Percentiles rank a stretch among this genome's conserved stretches.
phyloP scores from a whole-genome alignment of 2,329 filamentous ascomycete genomes.

The Nannizzia gypsea region DNA sequence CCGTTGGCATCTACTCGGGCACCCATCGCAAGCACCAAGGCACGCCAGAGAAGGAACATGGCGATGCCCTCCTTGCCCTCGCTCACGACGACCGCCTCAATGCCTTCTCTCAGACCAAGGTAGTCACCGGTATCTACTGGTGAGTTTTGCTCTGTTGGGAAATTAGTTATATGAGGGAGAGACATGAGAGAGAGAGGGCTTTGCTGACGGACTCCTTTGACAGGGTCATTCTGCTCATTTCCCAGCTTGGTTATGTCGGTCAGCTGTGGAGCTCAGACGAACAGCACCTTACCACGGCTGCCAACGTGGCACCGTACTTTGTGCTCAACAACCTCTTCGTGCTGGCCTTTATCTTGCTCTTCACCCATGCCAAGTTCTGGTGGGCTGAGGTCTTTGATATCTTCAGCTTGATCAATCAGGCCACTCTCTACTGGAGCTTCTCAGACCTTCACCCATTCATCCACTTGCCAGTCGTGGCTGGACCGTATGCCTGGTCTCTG shows the following conservation, averaged over 20 bases:
- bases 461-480: constrained; percentile 62
- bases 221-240: constrained; percentile 60
- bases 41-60: constrained; percentile 31
- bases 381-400: constrained; percentile 64
- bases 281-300: constrained; percentile 55
- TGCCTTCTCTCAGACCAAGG: constrained; percentile 61
- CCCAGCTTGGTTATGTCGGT: constrained; percentile 63
- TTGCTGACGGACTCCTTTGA: neutral
- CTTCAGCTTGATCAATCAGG: constrained; percentile 72
- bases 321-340: constrained; percentile 75
- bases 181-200: neutral
- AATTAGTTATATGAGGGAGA: neutral
- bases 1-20: constrained; percentile 64
- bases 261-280: constrained; percentile 60
- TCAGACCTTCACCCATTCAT: constrained; percentile 59
- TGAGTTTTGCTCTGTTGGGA: constrained; percentile 27
- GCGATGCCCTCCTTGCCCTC: constrained; percentile 61
- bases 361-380: constrained; percentile 63
- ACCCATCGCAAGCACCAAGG: constrained; percentile 34
- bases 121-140: constrained; percentile 63
- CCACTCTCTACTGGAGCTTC: constrained; percentile 69
- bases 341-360: constrained; percentile 72
- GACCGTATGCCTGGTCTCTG: constrained; percentile 75
- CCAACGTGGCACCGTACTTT: constrained; percentile 71
- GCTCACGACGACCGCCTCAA: constrained; percentile 44